Conservation (phyloP, 23 red algal species). For the Chondrus crispus region DNA sequence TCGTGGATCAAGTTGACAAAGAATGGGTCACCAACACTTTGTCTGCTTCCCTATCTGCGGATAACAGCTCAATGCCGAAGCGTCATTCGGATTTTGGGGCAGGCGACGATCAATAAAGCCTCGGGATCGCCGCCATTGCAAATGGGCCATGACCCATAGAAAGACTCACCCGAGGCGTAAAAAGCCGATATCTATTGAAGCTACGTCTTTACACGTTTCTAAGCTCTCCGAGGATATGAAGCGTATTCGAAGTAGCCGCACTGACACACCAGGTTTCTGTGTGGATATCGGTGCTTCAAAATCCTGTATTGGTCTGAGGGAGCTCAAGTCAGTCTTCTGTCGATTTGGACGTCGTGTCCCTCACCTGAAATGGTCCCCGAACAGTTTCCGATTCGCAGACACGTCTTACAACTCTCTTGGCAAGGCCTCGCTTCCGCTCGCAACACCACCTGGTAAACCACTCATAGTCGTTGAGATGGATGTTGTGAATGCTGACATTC, state of each 20-base stretch:
- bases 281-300: neutral
- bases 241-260: neutral
- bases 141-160: neutral
- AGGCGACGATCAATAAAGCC: neutral
- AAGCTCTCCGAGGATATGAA: neutral
- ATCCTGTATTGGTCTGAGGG: neutral
- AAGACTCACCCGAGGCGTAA: constrained; percentile 1
- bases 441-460: neutral
- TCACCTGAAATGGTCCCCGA: neutral
- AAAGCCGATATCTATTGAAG: neutral
- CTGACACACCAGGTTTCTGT: neutral
- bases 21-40: constrained; percentile 29
- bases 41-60: neutral
- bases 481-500: constrained; percentile 13
- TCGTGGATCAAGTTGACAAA: neutral
- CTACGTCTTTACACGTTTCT: neutral
- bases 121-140: neutral
- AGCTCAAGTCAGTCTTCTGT: neutral
- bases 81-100: neutral
- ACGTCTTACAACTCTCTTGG: neutral
- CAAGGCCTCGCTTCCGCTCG: neutral
- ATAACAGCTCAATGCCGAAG: neutral
- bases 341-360: neutral
- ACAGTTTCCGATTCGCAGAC: neutral
- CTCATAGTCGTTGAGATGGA: neutral